phyloP scores from a whole-genome alignment of 1,139 yeast genomes.

The Ogataea hybrid region DNA sequence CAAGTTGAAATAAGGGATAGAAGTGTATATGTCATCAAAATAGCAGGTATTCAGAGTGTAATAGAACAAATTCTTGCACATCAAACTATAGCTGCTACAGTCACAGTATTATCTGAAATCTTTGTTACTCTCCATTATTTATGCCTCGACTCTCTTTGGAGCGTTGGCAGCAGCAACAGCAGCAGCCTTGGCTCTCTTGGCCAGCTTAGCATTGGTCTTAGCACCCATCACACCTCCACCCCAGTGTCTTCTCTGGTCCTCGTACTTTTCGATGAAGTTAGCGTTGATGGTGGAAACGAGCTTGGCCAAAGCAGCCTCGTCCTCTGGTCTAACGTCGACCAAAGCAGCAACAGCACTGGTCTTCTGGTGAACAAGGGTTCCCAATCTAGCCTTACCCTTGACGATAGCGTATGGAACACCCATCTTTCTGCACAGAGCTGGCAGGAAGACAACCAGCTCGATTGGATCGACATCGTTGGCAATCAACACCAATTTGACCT shows the following conservation, averaged over 20 bases:
- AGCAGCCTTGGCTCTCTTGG: constrained; percentile 37
- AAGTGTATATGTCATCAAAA: constrained; percentile 6
- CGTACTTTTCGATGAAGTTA: constrained; percentile 90
- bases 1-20: constrained; percentile 63
- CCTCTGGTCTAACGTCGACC: constrained; percentile 91
- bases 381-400: constrained; percentile 98
- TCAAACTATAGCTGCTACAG: neutral
- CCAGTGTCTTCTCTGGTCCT: constrained; percentile 97
- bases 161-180: constrained; percentile 23
- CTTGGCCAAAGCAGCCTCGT: constrained; percentile 91
- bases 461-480: constrained; percentile 99
- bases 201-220: constrained; percentile 62
- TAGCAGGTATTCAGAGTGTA: constrained; percentile 6
- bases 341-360: constrained; percentile 96
- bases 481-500: constrained; percentile 93
- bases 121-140: constrained; percentile 8
- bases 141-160: constrained; percentile 15
- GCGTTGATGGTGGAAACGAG: constrained; percentile 89
- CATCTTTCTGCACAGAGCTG: constrained; percentile 98
- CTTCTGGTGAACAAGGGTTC: constrained; percentile 96
- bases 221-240: constrained; percentile 99
- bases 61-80: constrained; percentile 1
- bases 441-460: constrained; percentile 93
- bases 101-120: constrained; percentile 3
- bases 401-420: constrained; percentile 99